Conservation (phyloP, 2,329 filamentous ascomycete genomes). For the Pseudocercospora fijiensis region DNA sequence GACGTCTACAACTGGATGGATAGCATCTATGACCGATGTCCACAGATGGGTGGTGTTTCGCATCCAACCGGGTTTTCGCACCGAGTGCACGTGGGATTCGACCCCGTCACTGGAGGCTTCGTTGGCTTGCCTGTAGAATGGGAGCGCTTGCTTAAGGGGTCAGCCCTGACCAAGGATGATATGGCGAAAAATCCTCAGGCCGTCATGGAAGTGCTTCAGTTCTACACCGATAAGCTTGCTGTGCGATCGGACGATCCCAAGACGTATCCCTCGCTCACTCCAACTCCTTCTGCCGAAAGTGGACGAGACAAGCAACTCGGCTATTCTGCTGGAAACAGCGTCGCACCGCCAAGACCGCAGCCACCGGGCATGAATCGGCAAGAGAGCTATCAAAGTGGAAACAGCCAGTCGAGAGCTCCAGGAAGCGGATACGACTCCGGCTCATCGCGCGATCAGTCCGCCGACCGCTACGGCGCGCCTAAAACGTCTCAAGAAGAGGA, state of each 20-base stretch:
- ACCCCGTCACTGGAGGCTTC: constrained; percentile 91
- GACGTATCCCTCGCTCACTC: constrained; percentile 66
- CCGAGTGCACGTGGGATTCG: constrained; percentile 94
- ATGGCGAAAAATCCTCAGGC: constrained; percentile 87
- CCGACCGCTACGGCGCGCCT: constrained; percentile 29
- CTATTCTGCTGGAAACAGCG: constrained; percentile 47
- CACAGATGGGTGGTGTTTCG: constrained; percentile 95
- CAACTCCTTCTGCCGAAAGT: constrained; percentile 59
- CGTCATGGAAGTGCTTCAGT: constrained; percentile 76
- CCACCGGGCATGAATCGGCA: constrained; percentile 47
- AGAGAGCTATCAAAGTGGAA: constrained; percentile 46
- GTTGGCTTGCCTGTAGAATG: constrained; percentile 92
- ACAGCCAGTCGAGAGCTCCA: constrained; percentile 26
- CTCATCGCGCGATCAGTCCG: constrained; percentile 28
- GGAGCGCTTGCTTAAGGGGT: constrained; percentile 94
- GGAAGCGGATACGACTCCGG: constrained; percentile 23
- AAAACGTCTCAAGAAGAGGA: constrained; percentile 44
- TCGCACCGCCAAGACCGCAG: constrained; percentile 51
- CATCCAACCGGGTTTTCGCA: constrained; percentile 98
- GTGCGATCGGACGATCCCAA: constrained; percentile 71
- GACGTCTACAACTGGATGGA: constrained; percentile 99
- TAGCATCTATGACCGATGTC: constrained; percentile 93
- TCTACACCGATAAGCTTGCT: constrained; percentile 76
- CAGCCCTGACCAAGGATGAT: constrained; percentile 96
- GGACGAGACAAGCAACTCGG: constrained; percentile 51